These are phyloP conservation scores for Echeveria elegans DNA, from an alignment of 164 flowering plant species.

Conservation along the genomic window DNA sequence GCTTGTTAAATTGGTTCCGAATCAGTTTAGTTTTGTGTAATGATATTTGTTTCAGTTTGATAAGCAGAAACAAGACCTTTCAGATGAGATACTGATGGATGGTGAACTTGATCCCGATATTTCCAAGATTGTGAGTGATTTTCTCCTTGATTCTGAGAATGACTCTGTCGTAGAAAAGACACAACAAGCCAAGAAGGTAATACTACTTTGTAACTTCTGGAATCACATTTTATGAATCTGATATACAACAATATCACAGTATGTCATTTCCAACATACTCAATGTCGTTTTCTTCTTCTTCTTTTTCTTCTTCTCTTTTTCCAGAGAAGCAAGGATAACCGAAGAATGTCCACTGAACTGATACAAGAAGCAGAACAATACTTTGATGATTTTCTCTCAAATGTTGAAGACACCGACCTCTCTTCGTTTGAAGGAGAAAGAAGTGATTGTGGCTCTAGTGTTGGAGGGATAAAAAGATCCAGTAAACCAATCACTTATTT, in stretches of 20 bases:
- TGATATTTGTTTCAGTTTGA: conserved; percentile 37
- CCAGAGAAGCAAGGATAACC: conserved; percentile 73
- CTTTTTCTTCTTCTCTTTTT: too few species aligned
- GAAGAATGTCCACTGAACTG: conserved; percentile 53
- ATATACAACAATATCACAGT: background rate
- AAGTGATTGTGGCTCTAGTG: conserved; percentile 76
- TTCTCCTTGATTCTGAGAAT: conserved; percentile 42
- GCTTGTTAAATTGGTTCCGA: background rate
- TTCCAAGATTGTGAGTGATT: conserved; percentile 50
- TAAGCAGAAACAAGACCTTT: conserved; percentile 62
- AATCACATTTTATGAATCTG: background rate
- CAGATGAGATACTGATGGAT: conserved; percentile 56
- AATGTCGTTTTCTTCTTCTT: conserved; percentile 10
- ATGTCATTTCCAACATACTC: background rate
- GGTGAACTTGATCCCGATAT: conserved; percentile 61
- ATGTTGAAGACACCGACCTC: conserved; percentile 91
- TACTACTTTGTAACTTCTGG: background rate
- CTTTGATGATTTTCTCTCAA: conserved; percentile 81
- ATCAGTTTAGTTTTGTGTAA: background rate
- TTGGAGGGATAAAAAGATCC: conserved; percentile 40
- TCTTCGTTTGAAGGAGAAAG: conserved; percentile 95
- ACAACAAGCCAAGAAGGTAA: conserved; percentile 52
- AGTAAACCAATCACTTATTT: conserved; percentile 14
- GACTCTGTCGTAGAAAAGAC: conserved; percentile 29
- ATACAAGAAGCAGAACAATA: conserved; percentile 86